Percentiles rank a stretch among this genome's conserved stretches.
These are phyloP conservation scores for Trichoderma asperelloides DNA, from an alignment of 495 filamentous ascomycete species.

Conservation along the genomic window DNA sequence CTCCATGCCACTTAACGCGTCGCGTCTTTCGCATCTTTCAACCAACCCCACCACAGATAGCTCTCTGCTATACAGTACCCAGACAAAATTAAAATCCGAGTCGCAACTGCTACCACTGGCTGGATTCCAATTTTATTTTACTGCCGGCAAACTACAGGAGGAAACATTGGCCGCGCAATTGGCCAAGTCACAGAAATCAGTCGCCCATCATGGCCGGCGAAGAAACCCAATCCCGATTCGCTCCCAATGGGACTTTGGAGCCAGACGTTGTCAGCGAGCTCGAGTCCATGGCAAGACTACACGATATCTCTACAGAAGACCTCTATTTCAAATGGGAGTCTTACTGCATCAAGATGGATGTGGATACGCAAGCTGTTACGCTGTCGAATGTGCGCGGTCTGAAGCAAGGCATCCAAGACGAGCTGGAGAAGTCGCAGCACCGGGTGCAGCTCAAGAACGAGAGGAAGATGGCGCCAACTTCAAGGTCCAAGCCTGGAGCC, in stretches of 20 bases:
- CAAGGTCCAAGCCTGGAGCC: conserved; percentile 53
- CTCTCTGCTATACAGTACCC: not conserved
- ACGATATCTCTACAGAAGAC: conserved; percentile 68
- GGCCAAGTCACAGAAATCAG: not conserved
- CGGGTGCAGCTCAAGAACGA: conserved; percentile 44
- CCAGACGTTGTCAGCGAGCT: conserved; percentile 71
- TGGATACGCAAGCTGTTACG: conserved; percentile 61
- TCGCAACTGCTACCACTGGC: not conserved
- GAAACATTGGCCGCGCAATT: not conserved
- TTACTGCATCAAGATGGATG: conserved; percentile 83
- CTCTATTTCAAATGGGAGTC: conserved; percentile 97
- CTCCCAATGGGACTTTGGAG: conserved; percentile 32
- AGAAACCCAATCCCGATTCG: conserved; percentile 5
- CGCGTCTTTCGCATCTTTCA: not conserved
- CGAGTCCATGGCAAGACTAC: conserved; percentile 72
- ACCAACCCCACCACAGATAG: not conserved
- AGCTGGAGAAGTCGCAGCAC: conserved; percentile 59
- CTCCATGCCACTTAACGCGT: conserved; percentile 6
- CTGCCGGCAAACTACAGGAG: not conserved
- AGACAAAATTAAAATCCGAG: not conserved
- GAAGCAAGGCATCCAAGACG: conserved; percentile 79
- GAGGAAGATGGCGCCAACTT: conserved; percentile 32
- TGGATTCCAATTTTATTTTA: not conserved
- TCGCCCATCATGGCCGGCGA: conserved; percentile 6
- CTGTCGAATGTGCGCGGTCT: conserved; percentile 62